Evolutionary conservation across 2,329 filamentous ascomycete genomes (phyloP).

Genomic region (Apiospora phragmitis): DNA sequence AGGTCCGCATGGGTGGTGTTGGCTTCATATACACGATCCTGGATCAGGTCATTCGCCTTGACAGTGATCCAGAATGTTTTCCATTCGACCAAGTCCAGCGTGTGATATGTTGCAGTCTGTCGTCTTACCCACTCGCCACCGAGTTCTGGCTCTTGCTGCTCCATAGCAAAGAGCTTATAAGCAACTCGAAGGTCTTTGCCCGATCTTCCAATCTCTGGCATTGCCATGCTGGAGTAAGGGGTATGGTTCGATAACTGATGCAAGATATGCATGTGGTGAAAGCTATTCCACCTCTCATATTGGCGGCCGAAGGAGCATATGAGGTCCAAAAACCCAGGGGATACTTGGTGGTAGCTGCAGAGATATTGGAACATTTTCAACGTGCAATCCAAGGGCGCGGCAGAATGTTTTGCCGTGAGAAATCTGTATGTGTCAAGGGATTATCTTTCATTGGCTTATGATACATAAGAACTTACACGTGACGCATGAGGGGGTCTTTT

Average conservation of each 20-base stretch:
- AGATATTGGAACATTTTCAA: background rate
- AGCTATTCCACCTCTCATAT: background rate
- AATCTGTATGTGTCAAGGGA: background rate
- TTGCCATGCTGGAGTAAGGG: background rate
- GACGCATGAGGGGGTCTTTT: no score
- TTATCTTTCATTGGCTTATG: no score
- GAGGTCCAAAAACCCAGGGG: background rate
- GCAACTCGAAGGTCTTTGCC: background rate
- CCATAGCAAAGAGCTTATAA: background rate
- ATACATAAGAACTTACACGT: no score
- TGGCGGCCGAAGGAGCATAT: background rate
- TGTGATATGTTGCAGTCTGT: constrained; percentile 27
- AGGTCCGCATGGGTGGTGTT: constrained; percentile 14
- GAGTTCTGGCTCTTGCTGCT: background rate
- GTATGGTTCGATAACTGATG: background rate
- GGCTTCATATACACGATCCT: background rate
- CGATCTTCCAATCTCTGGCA: background rate
- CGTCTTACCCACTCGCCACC: background rate
- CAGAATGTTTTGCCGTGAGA: background rate
- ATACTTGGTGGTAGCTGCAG: background rate
- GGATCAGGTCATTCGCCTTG: constrained; percentile 34
- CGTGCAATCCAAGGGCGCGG: background rate
- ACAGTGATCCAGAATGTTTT: constrained; percentile 36
- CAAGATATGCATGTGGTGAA: background rate
- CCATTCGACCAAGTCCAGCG: constrained; percentile 36